phyloP scores from a whole-genome alignment of 768 basidiomycete species.

The Sutorius australiensis region DNA sequence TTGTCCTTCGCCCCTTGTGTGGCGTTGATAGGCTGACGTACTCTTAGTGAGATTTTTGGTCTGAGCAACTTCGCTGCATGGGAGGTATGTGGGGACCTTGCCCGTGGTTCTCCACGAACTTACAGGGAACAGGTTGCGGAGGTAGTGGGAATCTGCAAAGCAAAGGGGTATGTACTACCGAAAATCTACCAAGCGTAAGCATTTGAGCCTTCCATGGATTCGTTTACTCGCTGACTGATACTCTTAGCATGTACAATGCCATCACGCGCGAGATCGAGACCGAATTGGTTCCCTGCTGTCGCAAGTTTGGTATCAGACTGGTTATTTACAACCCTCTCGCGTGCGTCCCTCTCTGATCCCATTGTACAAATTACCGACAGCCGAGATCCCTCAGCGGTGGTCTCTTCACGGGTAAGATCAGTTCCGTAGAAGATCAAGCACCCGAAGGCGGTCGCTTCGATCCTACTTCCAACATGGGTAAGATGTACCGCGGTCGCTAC shows the following conservation, averaged over 20 bases:
- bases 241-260: constrained; percentile 43
- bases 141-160: constrained; percentile 52
- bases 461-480: constrained; percentile 34
- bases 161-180: constrained; percentile 51
- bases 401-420: constrained; percentile 45
- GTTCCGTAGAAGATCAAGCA: constrained; percentile 28
- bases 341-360: constrained; percentile 20
- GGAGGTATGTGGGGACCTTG: constrained; percentile 37
- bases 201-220: background rate
- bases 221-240: background rate
- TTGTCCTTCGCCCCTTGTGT: background rate
- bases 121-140: constrained; percentile 45
- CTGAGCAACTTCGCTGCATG: constrained; percentile 58
- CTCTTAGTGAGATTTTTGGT: constrained; percentile 51
- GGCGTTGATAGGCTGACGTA: background rate
- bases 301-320: constrained; percentile 54
- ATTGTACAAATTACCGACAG: background rate
- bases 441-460: constrained; percentile 43
- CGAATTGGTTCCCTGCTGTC: constrained; percentile 53
- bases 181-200: constrained; percentile 54
- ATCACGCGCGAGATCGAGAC: constrained; percentile 46
- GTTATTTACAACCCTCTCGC: constrained; percentile 57
- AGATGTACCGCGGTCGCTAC: constrained; percentile 45
- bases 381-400: constrained; percentile 1
- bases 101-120: background rate